phyloP scores from a whole-genome alignment of 306 rosid genomes.

The Quercus bicolor region DNA sequence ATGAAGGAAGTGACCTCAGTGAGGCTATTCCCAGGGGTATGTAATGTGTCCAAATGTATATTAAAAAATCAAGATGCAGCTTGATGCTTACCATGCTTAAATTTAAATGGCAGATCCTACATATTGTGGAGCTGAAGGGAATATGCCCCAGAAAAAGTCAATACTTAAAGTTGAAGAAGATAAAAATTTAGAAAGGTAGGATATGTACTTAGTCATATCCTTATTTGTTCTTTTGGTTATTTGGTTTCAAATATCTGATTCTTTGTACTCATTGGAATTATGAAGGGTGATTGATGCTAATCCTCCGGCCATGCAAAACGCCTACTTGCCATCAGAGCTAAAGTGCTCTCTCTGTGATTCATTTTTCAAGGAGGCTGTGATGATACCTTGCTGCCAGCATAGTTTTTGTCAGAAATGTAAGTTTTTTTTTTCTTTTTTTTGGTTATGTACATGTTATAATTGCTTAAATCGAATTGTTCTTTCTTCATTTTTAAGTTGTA shows the following conservation, averaged over 20 bases:
- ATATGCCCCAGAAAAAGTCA: not conserved
- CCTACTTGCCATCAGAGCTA: conserved; percentile 30
- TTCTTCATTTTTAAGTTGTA: not conserved
- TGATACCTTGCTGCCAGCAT: conserved; percentile 48
- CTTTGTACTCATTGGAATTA: conserved; percentile 1
- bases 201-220: not conserved
- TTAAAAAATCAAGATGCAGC: not conserved
- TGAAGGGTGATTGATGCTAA: conserved; percentile 18
- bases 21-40: conserved; percentile 31
- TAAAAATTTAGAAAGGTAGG: conserved; percentile 26
- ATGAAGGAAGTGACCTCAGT: conserved; percentile 25
- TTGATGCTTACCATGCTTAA: not conserved
- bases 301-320: conserved; percentile 12
- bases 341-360: conserved; percentile 36
- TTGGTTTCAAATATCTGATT: conserved; percentile 6
- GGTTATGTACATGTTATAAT: not conserved
- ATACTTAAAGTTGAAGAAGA: conserved; percentile 17
- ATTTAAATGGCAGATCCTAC: conserved; percentile 8
- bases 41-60: not conserved
- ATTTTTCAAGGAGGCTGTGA: conserved; percentile 37
- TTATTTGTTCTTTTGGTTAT: not conserved
- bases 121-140: conserved; percentile 17
- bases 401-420: conserved; percentile 47
- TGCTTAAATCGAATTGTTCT: not conserved
- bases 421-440: not conserved